Conservation (phyloP, 352 stramenopile genomes). For the Globisporangium spiculum region DNA sequence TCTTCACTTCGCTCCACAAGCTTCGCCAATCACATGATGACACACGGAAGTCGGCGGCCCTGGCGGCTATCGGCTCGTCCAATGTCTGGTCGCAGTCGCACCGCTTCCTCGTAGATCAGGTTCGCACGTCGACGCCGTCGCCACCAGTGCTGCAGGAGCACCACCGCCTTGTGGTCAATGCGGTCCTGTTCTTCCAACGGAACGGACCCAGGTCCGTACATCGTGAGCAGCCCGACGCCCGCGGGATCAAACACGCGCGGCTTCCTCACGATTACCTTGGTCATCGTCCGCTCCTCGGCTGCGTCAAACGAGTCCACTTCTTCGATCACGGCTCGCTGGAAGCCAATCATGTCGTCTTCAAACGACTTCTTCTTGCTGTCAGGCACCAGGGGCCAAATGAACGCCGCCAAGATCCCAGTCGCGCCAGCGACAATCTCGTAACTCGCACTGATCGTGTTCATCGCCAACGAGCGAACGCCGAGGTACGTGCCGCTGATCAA, state of each 20-base stretch:
- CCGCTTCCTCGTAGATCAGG: constrained; percentile 55
- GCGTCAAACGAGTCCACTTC: constrained; percentile 87
- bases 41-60: constrained; percentile 23
- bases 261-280: constrained; percentile 82
- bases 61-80: constrained; percentile 24
- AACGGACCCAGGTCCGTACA: constrained; percentile 83
- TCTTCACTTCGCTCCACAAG: background rate
- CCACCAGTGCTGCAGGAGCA: constrained; percentile 85
- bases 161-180: constrained; percentile 78
- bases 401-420: constrained; percentile 69
- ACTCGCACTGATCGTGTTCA: constrained; percentile 88
- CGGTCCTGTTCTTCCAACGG: constrained; percentile 87
- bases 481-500: constrained; percentile 82
- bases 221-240: constrained; percentile 70
- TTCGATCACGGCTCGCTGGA: constrained; percentile 85
- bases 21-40: constrained; percentile 20
- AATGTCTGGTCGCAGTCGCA: constrained; percentile 54
- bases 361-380: constrained; percentile 75
- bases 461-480: constrained; percentile 78
- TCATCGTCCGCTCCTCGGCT: constrained; percentile 85
- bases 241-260: constrained; percentile 76
- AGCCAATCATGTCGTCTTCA: constrained; percentile 80
- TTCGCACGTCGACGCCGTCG: constrained; percentile 62
- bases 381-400: constrained; percentile 66
- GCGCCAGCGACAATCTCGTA: constrained; percentile 86